Evolutionary conservation across 352 stramenopile genomes (phyloP), one percentile per base, ranked within the genome.

Genomic region (Pythium brachiatum): DNA sequence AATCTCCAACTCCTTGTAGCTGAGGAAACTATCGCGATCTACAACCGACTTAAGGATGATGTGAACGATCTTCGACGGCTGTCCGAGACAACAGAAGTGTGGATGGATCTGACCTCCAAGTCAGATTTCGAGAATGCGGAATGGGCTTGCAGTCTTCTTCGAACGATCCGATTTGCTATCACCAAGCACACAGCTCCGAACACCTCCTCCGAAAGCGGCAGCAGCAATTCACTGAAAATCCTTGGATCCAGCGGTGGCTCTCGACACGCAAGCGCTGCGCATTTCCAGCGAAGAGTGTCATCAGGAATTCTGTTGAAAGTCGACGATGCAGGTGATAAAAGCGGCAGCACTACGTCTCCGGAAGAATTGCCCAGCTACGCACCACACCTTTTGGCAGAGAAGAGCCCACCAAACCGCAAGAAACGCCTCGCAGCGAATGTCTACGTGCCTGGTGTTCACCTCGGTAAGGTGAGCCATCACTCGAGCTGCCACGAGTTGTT

Each of bases 71-170:
- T 91, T 11, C 78, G 78, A 3, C 68, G 75, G 9, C 63, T 91
- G 0, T 82, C 79, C 12, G 82, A 91, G 64, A 89, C 82, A 29
- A 91, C 82, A 12, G 82, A 91, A 74, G 78, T 91, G 3, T 91
- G 82, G 82, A 88, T 91, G 79, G 82, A 91, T 73, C 66, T 91
- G 27, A 91, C 82, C 2, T 89, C 79, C 7, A 80, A 82, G 34
- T 83, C 76, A 1, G 82, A 91, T 56, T 89, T 83, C 41, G 79
- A 89, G 25, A 86, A 81, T 38, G 79, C 80, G 7, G 58, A 78
- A 4, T 70, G 62, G 7, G 71, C 82, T 13, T 89, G 78, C 44
- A 27, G 72, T 34, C 44, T 88, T 7, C 38, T 92, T 23, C 66
- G 66, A 41, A 81, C 78, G 2, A 57, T 91, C 21, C 65, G 65